Evolutionary conservation across 1,284 basidiomycete genomes (phyloP).

Genomic region (Fomitopsis betulina): DNA sequence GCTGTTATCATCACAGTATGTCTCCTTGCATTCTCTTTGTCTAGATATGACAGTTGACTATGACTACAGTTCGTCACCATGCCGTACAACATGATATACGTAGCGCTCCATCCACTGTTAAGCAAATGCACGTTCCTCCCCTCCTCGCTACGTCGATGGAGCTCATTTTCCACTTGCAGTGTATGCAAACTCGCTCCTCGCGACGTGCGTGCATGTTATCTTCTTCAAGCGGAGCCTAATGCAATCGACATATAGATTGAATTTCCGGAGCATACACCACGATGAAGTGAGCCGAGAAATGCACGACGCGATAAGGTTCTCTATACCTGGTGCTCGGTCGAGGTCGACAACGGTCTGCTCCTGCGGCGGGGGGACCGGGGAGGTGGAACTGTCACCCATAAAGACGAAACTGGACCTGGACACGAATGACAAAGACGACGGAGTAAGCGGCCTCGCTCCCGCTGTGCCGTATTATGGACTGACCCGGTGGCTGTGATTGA

Average conservation of each 20-base stretch:
- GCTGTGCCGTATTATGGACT: not conserved
- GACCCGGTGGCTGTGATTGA: not conserved
- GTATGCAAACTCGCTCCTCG: not conserved
- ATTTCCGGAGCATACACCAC: not conserved
- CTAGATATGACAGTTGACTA: not conserved
- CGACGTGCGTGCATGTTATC: not conserved
- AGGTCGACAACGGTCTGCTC: not conserved
- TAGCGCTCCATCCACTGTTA: constrained; percentile 14
- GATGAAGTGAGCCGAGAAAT: not conserved
- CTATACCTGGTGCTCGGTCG: not conserved
- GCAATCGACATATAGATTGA: not conserved
- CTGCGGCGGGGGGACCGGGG: not conserved
- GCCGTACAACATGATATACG: constrained; percentile 16
- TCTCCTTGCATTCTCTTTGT: not conserved
- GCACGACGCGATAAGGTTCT: not conserved
- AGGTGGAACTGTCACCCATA: not conserved
- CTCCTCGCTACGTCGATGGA: not conserved
- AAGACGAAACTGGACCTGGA: not conserved
- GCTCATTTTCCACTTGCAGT: not conserved
- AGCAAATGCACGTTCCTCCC: constrained; percentile 12
- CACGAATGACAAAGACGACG: not conserved
- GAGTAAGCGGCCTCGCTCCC: not conserved
- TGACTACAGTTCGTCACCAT: constrained; percentile 10
- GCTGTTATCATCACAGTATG: constrained; percentile 13
- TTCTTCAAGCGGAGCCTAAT: not conserved